A percentile compares a stretch with the other conserved stretches of the same genome.
phyloP scores from a whole-genome alignment of 805 yeast genomes.

The Yarrowia bubula region DNA sequence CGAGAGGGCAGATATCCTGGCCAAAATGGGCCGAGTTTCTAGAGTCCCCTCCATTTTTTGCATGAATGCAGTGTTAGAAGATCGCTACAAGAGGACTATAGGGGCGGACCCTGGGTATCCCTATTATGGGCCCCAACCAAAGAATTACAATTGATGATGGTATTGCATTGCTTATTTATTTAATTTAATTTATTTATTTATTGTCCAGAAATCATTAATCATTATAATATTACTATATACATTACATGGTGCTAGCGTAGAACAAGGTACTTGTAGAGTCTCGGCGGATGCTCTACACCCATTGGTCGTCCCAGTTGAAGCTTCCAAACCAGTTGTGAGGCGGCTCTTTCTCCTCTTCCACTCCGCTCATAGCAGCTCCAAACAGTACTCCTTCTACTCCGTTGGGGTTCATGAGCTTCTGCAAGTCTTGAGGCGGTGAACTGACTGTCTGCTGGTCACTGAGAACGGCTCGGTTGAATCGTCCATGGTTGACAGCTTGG shows the following conservation, averaged over 20 bases:
- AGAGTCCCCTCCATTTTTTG: neutral
- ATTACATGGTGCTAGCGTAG: neutral
- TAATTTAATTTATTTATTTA: neutral
- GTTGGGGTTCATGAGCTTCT: slow-evolving; percentile 22
- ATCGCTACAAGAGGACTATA: neutral
- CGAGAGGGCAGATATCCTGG: neutral
- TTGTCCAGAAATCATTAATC: neutral
- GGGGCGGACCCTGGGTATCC: neutral
- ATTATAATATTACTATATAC: neutral
- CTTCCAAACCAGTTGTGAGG: slow-evolving; percentile 25
- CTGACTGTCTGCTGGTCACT: slow-evolving; percentile 7
- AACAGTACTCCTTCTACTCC: slow-evolving; percentile 2
- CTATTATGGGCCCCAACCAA: neutral
- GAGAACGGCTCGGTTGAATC: slow-evolving; percentile 20
- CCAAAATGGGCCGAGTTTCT: neutral
- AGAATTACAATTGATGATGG: neutral
- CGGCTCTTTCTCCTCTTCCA: neutral
- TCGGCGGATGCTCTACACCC: neutral
- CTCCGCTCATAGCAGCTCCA: slow-evolving; percentile 3
- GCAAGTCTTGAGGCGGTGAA: slow-evolving; percentile 22
- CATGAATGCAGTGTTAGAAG: neutral
- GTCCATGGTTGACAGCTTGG: slow-evolving; percentile 46
- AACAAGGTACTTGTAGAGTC: neutral
- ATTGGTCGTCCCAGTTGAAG: slow-evolving; percentile 22
- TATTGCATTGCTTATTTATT: neutral